These are phyloP conservation scores for Rhodotorula sp. DNA, from an alignment of 1,284 basidiomycete species.

Conservation along the genomic window DNA sequence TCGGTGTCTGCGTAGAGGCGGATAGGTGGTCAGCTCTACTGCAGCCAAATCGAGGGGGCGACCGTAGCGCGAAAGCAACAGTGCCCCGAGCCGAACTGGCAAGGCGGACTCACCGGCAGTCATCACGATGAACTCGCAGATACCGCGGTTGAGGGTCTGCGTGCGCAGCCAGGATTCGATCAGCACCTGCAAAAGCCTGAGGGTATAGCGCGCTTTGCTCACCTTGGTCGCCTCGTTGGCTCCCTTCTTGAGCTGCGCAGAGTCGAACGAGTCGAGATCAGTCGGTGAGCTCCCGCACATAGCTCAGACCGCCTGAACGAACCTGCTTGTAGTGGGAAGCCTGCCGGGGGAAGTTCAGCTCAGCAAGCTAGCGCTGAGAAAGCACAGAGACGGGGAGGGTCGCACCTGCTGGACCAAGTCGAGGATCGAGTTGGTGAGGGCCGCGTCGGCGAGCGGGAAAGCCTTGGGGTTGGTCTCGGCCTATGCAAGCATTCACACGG, in stretches of 20 bases:
- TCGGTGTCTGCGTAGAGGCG: constrained; percentile 67
- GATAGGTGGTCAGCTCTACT: background rate
- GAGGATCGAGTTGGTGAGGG: constrained; percentile 88
- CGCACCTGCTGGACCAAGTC: constrained; percentile 45
- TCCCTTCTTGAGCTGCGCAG: constrained; percentile 98
- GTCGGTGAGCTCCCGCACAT: background rate
- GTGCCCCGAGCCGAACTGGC: too few relatives aligned
- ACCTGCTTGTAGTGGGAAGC: constrained; percentile 41
- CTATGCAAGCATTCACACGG: background rate
- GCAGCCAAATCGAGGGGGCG: background rate
- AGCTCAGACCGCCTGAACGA: background rate
- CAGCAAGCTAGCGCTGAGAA: background rate
- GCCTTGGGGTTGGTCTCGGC: constrained; percentile 65
- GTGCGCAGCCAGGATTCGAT: background rate
- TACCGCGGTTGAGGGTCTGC: constrained; percentile 91
- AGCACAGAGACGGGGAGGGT: too few relatives aligned
- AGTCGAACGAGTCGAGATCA: constrained; percentile 67
- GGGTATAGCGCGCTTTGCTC: constrained; percentile 29
- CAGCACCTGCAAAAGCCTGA: background rate
- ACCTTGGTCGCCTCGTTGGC: constrained; percentile 78
- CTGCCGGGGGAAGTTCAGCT: background rate
- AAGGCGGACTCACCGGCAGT: constrained; percentile 61
- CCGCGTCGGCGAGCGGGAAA: constrained; percentile 86
- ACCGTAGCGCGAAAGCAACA: background rate
- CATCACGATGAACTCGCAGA: constrained; percentile 97